Conservation (phyloP, 2,329 filamentous ascomycete species). For the Cladophialophora carrionii region DNA sequence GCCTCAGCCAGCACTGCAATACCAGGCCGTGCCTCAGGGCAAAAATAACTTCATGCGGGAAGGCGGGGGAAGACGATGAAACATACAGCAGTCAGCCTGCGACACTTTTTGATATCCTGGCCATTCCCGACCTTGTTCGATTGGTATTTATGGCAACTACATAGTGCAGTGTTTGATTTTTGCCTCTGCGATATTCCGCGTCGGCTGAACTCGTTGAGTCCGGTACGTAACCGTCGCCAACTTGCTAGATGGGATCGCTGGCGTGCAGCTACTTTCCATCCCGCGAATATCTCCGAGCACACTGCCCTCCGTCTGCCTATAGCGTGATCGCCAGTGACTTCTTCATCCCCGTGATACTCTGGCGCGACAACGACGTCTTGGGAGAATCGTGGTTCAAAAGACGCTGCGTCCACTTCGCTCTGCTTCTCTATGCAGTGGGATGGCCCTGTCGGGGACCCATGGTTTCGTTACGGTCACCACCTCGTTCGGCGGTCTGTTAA, state of each 20-base stretch:
- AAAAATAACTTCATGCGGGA: not conserved
- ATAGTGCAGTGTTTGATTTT: not conserved
- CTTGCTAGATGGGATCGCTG: not conserved
- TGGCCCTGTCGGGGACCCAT: slow-evolving; percentile 35
- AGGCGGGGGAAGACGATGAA: not conserved
- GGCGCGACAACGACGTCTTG: not conserved
- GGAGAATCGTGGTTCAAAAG: not conserved
- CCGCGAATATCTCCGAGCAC: not conserved
- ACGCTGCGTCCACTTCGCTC: not conserved
- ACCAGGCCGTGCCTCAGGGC: not conserved
- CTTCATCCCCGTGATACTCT: not conserved
- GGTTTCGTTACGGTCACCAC: slow-evolving; percentile 36
- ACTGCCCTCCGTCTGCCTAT: not conserved
- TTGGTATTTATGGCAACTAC: not conserved
- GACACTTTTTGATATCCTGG: not conserved
- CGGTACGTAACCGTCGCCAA: not conserved
- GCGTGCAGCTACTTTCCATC: not conserved
- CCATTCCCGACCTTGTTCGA: not conserved
- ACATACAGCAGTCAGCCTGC: not conserved
- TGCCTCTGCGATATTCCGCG: not conserved
- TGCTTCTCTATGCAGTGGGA: slow-evolving; percentile 25
- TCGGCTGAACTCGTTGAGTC: not conserved
- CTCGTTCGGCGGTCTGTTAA: slow-evolving; percentile 29
- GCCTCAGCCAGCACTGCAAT: not conserved
- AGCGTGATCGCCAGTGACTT: not conserved